phyloP scores from a whole-genome alignment of 805 yeast genomes.

The Kurtzmaniella fragi region DNA sequence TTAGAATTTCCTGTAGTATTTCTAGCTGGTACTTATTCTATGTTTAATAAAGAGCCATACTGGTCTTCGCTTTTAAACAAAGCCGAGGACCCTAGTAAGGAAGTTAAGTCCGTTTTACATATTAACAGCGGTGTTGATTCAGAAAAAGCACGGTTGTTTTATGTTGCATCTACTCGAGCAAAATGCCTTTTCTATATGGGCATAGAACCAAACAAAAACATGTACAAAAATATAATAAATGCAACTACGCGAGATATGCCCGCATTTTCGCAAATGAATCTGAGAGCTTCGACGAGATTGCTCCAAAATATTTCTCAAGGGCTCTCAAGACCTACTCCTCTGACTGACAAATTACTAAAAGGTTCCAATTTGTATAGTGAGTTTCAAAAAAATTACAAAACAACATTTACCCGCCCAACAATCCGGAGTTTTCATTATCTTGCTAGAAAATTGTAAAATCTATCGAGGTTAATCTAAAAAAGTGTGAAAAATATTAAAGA shows the following conservation, averaged over 20 bases:
- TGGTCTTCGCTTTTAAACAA: slow-evolving; percentile 10
- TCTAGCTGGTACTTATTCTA: slow-evolving; percentile 18
- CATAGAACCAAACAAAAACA: slow-evolving; percentile 3
- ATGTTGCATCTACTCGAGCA: slow-evolving; percentile 69
- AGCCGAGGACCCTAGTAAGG: background rate
- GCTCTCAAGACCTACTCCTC: slow-evolving; percentile 2
- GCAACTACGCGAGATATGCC: no score
- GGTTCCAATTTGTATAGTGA: background rate
- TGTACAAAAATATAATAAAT: no score
- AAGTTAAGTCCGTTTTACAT: background rate
- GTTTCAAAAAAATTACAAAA: no score
- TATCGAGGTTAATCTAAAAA: no score
- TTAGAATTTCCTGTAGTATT: slow-evolving; percentile 69
- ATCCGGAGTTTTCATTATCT: no score
- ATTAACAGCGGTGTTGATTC: background rate
- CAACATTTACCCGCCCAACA: no score
- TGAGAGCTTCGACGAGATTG: background rate
- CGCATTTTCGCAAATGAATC: no score
- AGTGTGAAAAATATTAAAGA: no score
- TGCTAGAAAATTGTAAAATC: no score
- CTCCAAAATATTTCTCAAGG: slow-evolving; percentile 7
- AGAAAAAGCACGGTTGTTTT: slow-evolving; percentile 28
- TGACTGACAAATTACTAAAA: background rate
- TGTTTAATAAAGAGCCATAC: background rate
- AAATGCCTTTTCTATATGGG: slow-evolving; percentile 38